A percentile compares a stretch with the other conserved stretches of the same genome.
Evolutionary conservation across 352 stramenopile genomes (phyloP).

Genomic region (Pythium oligandrum): DNA sequence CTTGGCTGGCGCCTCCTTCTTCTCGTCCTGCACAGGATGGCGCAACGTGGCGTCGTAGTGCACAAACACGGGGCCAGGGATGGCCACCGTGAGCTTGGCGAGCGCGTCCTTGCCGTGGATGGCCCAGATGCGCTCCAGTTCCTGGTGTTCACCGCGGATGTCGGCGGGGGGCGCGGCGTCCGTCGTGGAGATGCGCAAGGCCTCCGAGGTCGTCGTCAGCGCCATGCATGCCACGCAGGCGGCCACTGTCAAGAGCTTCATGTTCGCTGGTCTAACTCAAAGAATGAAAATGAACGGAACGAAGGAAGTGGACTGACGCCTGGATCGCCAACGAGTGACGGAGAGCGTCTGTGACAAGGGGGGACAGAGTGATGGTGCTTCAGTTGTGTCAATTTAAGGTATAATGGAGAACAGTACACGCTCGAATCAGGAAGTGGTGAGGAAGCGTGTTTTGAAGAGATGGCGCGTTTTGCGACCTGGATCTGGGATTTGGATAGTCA

Average conservation of each 20-base stretch:
- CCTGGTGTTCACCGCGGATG: conserved; percentile 21
- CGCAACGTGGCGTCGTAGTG: conserved; percentile 10
- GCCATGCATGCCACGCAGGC: conserved; percentile 5
- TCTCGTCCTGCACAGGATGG: too few relatives aligned
- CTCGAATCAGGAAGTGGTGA: too few relatives aligned
- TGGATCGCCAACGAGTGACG: too few relatives aligned
- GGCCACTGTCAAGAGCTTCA: conserved; percentile 14
- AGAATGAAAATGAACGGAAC: not conserved
- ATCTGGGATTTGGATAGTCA: too few relatives aligned
- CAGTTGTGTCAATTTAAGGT: too few relatives aligned
- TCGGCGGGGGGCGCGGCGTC: conserved; percentile 16
- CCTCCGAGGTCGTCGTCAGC: conserved; percentile 4
- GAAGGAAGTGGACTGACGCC: conserved; percentile 7
- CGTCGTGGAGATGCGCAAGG: conserved; percentile 15
- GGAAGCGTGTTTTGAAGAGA: too few relatives aligned
- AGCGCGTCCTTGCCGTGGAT: conserved; percentile 13
- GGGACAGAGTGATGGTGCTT: too few relatives aligned
- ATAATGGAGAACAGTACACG: too few relatives aligned
- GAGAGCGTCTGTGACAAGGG: too few relatives aligned
- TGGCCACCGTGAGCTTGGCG: conserved; percentile 4
- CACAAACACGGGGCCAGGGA: conserved; percentile 14
- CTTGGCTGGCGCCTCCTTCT: too few relatives aligned
- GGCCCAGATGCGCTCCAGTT: conserved; percentile 14
- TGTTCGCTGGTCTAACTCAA: not conserved
- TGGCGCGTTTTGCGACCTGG: too few relatives aligned